Conservation (phyloP, 176 grass and related monocot species). For the Eremochloa ophiuroides region DNA sequence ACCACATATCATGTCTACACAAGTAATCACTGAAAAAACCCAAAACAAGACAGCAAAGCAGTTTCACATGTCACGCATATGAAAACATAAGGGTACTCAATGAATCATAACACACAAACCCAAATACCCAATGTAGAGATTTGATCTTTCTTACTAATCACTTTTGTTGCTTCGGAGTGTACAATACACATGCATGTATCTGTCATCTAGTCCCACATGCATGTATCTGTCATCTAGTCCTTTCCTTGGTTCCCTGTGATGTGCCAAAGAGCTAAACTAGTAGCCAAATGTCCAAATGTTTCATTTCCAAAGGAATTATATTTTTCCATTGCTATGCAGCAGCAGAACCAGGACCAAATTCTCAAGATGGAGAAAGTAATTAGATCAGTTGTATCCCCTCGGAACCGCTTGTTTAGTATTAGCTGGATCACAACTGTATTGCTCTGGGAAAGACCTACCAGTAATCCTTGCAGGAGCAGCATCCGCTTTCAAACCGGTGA, state of each 20-base stretch:
- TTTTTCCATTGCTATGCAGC: constrained; percentile 1
- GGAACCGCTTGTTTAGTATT: neutral
- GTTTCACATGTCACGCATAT: neutral
- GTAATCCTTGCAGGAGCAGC: constrained; percentile 75
- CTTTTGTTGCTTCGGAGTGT: neutral
- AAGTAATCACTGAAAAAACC: constrained; percentile 19
- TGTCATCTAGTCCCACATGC: constrained; percentile 3
- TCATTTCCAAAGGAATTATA: neutral
- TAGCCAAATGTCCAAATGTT: neutral
- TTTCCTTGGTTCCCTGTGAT: neutral
- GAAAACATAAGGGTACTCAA: neutral
- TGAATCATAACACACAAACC: constrained; percentile 31
- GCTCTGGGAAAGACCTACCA: constrained; percentile 39
- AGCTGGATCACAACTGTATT: constrained; percentile 21
- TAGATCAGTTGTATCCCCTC: neutral
- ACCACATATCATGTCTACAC: constrained; percentile 10
- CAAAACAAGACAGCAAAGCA: constrained; percentile 22
- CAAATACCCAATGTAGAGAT: constrained; percentile 6
- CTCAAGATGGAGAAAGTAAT: neutral
- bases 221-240: constrained; percentile 1
- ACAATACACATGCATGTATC: constrained; percentile 2
- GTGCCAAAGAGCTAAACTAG: neutral
- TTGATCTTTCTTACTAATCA: constrained; percentile 9
- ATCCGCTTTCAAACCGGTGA: constrained; percentile 62
- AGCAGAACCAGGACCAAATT: neutral